Conservation (phyloP, 2,329 filamentous ascomycete genomes). For the Decorospora gaudefroyi region DNA sequence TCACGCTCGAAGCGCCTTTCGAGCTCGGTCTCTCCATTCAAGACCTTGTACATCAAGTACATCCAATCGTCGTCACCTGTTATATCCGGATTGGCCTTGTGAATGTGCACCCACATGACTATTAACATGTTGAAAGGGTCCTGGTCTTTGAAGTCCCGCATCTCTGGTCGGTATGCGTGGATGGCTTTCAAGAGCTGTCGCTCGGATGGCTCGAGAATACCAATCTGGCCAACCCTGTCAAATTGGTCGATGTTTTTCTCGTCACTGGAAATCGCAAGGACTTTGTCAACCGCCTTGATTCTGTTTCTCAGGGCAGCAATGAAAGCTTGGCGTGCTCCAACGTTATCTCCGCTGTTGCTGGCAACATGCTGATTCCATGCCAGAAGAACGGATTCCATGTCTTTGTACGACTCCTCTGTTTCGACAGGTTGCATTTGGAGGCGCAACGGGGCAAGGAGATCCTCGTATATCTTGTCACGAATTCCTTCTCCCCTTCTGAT, state of each 20-base stretch:
- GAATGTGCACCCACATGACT: conserved; percentile 25
- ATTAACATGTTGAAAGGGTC: conserved; percentile 19
- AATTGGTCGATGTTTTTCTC: conserved; percentile 3
- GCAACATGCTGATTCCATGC: conserved; percentile 25
- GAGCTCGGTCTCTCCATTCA: conserved; percentile 13
- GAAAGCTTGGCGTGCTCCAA: conserved; percentile 7
- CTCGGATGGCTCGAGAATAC: conserved; percentile 10
- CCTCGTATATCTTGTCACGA: conserved; percentile 16
- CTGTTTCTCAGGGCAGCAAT: conserved; percentile 15
- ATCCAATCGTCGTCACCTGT: conserved; percentile 19
- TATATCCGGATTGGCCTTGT: conserved; percentile 20
- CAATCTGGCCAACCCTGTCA: background rate
- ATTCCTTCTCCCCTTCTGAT: conserved; percentile 21
- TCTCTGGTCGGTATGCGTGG: conserved; percentile 27
- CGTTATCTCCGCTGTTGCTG: background rate
- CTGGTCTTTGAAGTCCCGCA: conserved; percentile 18
- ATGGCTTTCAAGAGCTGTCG: conserved; percentile 19
- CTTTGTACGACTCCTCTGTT: conserved; percentile 18
- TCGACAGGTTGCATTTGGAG: background rate
- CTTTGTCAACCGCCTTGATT: background rate
- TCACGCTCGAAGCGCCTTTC: conserved; percentile 7
- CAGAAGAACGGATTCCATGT: conserved; percentile 20
- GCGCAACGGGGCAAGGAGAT: conserved; percentile 26
- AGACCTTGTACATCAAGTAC: conserved; percentile 15
- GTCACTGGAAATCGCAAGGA: conserved; percentile 1